Base-by-base conservation (phyloP, 23 red algal genomes). In the Pyropia yezoensis region DNA sequence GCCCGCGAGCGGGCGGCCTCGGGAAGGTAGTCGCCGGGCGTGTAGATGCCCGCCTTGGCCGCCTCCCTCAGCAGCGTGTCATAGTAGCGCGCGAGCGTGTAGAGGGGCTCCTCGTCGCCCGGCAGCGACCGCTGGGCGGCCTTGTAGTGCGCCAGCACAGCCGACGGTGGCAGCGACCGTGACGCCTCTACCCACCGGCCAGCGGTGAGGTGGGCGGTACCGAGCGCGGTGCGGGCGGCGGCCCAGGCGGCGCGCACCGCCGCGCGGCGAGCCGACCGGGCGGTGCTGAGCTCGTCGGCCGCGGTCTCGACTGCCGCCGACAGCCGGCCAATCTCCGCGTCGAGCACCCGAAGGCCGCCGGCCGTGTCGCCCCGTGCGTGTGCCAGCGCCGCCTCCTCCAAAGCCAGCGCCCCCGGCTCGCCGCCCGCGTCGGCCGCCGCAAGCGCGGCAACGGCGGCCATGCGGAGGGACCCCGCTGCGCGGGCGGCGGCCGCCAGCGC, bases 1-100 rank as follows among this genome's bases (percentile, higher is more conserved):
- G 3, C 24, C 6, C 29, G 5, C 11, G 57, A 1, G 29, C 57
- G 57, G 24, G 57, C 57, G 24, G 24, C 57, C 9, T 25, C 12
- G 6, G 57, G 57, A 0, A 13, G 57, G 24, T 13, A 61, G 24
- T 25, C 24, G 7, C 57, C 57, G 0, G 53, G 25, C 30, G 29
- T 60, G 30, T 65, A 9, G 18, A 61, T 21, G 29, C 49, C 61
- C 0, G 75, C 58, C 51, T 74, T 80, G 23, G 71, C 49, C 5
- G 73, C 52, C n/a, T 66, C 79, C 29, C 73, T 75, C 19, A 79
- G 50, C 12, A 95, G 69, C 15, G 69, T 74, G 52, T 95, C 80
- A 65, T 73, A 95, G 71, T 78, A 83, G 25, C 78, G 73, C 27
- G 69, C 80, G 58, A 95, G 89, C n/a, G 77, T 70, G 29, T 85